Evolutionary conservation across 352 stramenopile genomes (phyloP).

Genomic region (Globisporangium splendens): DNA sequence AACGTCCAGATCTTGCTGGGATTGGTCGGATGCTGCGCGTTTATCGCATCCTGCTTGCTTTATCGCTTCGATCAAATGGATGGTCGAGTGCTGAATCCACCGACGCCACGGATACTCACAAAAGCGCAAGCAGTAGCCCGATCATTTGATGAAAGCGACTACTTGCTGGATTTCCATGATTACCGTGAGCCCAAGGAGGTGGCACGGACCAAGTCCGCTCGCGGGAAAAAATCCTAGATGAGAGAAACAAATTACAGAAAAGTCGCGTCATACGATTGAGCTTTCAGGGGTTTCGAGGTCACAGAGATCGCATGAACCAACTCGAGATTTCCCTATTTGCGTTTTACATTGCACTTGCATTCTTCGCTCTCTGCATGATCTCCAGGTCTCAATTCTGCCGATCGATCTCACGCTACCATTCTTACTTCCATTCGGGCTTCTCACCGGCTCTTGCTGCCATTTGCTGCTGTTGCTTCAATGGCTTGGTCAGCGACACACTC

Average conservation of each 20-base stretch:
- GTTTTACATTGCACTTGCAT: no score
- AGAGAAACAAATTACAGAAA: not conserved
- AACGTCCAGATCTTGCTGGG: constrained; percentile 33
- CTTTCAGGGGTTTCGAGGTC: no score
- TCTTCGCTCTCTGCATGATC: no score
- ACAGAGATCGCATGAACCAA: constrained; percentile 3
- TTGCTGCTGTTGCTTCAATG: constrained; percentile 57
- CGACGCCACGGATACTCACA: constrained; percentile 25
- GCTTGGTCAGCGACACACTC: constrained; percentile 70
- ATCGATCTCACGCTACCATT: not conserved
- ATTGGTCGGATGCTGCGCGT: constrained; percentile 14
- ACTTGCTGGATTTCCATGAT: constrained; percentile 12
- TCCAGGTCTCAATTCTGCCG: no score
- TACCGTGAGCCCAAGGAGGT: constrained; percentile 5
- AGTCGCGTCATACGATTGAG: not conserved
- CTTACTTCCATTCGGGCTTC: constrained; percentile 69
- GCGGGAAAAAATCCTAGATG: not conserved
- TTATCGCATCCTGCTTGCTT: constrained; percentile 22
- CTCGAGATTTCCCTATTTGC: no score
- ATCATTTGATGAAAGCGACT: constrained; percentile 15
- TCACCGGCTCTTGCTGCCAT: constrained; percentile 30
- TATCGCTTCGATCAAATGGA: constrained; percentile 23
- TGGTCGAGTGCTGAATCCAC: constrained; percentile 24
- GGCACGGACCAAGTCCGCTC: not conserved
- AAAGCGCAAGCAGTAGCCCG: constrained; percentile 15